A percentile compares a stretch with the other conserved stretches of the same genome.
Evolutionary conservation across 2,329 filamentous ascomycete species (phyloP).

Genomic region (Aspergillus unguis): DNA sequence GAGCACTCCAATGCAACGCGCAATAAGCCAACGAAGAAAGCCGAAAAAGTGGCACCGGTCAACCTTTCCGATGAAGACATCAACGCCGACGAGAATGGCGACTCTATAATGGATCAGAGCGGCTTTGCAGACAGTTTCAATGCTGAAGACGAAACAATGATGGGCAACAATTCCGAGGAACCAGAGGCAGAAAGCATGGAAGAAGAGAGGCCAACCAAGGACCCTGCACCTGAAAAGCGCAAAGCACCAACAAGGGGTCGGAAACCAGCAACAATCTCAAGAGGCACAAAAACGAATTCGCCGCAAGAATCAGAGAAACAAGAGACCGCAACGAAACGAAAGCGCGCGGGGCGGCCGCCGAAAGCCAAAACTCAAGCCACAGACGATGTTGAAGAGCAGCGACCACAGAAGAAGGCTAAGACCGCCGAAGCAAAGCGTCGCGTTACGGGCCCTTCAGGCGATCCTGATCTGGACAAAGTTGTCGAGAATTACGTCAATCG

Average conservation of each 20-base stretch:
- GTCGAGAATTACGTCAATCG: conserved; percentile 44
- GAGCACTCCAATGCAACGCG: conserved; percentile 24
- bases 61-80: conserved; percentile 38
- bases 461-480: conserved; percentile 40
- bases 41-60: conserved; percentile 22
- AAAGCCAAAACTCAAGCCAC: conserved; percentile 25
- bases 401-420: conserved; percentile 34
- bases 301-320: conserved; percentile 19
- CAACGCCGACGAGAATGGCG: conserved; percentile 31
- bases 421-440: conserved; percentile 22
- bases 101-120: conserved; percentile 24
- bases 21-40: conserved; percentile 20
- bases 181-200: conserved; percentile 18
- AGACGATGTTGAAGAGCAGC: conserved; percentile 22
- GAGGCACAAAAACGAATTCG: conserved; percentile 13
- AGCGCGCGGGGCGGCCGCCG: conserved; percentile 31
- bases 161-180: conserved; percentile 18
- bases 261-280: conserved; percentile 15
- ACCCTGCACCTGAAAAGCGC: conserved; percentile 13
- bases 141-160: conserved; percentile 24
- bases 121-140: conserved; percentile 27
- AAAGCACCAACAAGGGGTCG: conserved; percentile 14
- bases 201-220: conserved; percentile 20
- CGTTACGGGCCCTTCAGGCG: conserved; percentile 25
- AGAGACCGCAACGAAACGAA: conserved; percentile 22